These are phyloP conservation scores for Linderniella brevidens DNA, from an alignment of 257 asterid species.

Conservation along the genomic window DNA sequence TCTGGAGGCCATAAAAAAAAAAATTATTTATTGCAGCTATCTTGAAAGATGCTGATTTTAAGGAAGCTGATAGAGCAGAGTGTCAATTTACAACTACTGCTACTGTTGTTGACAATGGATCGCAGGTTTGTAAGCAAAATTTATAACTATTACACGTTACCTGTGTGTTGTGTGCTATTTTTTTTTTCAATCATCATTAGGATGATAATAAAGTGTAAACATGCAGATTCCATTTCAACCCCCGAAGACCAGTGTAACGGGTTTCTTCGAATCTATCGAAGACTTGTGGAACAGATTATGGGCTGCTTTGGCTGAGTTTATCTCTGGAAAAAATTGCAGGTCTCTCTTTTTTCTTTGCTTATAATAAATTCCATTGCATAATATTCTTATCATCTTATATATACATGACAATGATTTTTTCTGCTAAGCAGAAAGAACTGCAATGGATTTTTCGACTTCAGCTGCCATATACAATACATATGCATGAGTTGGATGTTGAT, in stretches of 20 bases:
- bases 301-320: slow-evolving; percentile 38
- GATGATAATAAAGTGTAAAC: slow-evolving; percentile 1
- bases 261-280: slow-evolving; percentile 67
- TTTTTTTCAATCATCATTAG: neutral
- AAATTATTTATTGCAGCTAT: slow-evolving; percentile 42
- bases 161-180: neutral
- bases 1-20: too few species aligned
- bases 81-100: slow-evolving; percentile 92
- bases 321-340: slow-evolving; percentile 90
- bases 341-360: slow-evolving; percentile 8
- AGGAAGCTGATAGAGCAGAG: slow-evolving; percentile 90
- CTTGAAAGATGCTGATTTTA: slow-evolving; percentile 77
- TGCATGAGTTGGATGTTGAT: slow-evolving; percentile 74
- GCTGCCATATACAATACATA: slow-evolving; percentile 75
- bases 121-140: slow-evolving; percentile 59
- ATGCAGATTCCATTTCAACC: slow-evolving; percentile 78
- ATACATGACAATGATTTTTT: neutral
- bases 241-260: slow-evolving; percentile 47
- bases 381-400: neutral
- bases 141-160: neutral
- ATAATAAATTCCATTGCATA: neutral
- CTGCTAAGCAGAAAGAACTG: slow-evolving; percentile 47
- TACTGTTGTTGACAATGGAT: slow-evolving; percentile 77
- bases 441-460: slow-evolving; percentile 70
- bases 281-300: slow-evolving; percentile 51